phyloP scores from a whole-genome alignment of 768 basidiomycete genomes.

The Dioszegia aurantiaca region DNA sequence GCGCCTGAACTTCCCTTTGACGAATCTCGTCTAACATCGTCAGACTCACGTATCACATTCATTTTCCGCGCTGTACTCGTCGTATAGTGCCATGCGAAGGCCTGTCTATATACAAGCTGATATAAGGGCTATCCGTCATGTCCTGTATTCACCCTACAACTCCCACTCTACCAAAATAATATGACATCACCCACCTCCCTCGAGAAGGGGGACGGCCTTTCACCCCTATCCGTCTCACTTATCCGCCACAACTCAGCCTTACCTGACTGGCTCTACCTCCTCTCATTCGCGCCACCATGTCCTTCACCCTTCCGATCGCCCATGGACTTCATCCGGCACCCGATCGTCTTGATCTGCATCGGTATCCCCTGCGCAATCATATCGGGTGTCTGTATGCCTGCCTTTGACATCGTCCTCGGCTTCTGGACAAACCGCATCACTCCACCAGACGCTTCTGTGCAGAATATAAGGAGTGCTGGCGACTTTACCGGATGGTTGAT shows the following conservation, averaged over 20 bases:
- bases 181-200: neutral
- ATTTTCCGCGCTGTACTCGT: no score
- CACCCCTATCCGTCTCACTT: neutral
- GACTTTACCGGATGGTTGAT: conserved; percentile 35
- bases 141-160: neutral
- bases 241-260: conserved; percentile 17
- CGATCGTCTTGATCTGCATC: conserved; percentile 24
- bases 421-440: conserved; percentile 40
- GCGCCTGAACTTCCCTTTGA: no score
- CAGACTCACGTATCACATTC: no score
- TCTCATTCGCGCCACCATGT: conserved; percentile 35
- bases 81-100: no score
- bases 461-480: conserved; percentile 17
- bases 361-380: conserved; percentile 29
- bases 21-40: no score
- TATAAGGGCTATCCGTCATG: no score
- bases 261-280: conserved; percentile 33
- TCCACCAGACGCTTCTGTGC: neutral
- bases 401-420: conserved; percentile 37
- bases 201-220: conserved; percentile 1
- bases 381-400: conserved; percentile 35
- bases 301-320: conserved; percentile 25
- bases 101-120: no score
- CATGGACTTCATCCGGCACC: conserved; percentile 23
- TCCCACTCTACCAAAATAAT: neutral